These are phyloP conservation scores for Hippophae rhamnoides DNA, from an alignment of 306 rosid species.

Conservation along the genomic window DNA sequence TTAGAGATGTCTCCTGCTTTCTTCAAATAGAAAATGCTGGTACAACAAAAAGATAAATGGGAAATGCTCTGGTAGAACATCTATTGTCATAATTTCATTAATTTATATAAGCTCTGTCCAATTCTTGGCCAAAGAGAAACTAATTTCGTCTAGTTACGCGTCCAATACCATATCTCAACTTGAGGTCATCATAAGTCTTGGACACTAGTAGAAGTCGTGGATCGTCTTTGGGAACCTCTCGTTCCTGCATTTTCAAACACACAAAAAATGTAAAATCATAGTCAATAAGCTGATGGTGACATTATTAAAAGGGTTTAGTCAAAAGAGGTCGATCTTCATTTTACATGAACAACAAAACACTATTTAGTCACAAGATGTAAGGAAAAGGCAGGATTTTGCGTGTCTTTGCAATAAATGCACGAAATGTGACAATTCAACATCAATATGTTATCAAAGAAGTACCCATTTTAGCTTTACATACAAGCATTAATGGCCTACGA, in stretches of 20 bases:
- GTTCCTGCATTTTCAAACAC: conserved; percentile 37
- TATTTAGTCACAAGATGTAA: no score
- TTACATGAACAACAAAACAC: no score
- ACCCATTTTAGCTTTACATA: no score
- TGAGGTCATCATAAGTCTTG: conserved; percentile 27
- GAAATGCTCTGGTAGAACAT: neutral
- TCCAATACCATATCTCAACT: conserved; percentile 23
- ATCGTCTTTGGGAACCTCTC: conserved; percentile 76
- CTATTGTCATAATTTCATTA: conserved; percentile 11
- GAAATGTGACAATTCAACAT: no score
- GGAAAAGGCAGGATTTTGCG: no score
- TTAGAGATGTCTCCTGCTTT: no score
- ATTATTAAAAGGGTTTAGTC: neutral
- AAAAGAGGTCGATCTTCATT: no score
- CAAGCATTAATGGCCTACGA: no score
- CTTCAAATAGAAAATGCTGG: neutral
- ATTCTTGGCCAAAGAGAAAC: no score
- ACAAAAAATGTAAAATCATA: neutral
- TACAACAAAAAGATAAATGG: neutral
- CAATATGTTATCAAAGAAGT: no score
- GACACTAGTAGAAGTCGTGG: conserved; percentile 57
- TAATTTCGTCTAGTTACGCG: conserved; percentile 3
- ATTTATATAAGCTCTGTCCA: no score
- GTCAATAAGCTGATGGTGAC: neutral
- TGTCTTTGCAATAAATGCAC: no score